These are phyloP conservation scores for Solanum chilense DNA, from an alignment of 257 asterid genomes.

Conservation along the genomic window DNA sequence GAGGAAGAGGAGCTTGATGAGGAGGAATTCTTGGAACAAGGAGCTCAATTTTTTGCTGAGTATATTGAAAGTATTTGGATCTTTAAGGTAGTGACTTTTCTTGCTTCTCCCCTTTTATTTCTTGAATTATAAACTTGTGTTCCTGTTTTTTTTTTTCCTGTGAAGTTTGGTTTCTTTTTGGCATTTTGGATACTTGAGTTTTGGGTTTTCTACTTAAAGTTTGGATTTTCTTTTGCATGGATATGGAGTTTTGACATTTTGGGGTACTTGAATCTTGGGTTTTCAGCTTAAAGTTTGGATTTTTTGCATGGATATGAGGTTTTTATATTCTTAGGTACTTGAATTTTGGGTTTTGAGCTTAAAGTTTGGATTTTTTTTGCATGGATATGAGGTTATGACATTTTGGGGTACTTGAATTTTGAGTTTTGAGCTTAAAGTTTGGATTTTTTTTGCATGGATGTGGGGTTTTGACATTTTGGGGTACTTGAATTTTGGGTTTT, in stretches of 20 bases:
- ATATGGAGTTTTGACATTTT: background rate
- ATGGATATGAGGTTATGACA: background rate
- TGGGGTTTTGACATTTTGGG: background rate
- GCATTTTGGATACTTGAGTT: background rate
- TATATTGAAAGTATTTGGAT: slow-evolving; percentile 80
- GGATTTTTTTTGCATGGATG: background rate
- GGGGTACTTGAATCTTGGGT: background rate
- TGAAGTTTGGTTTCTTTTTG: background rate
- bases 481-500: background rate
- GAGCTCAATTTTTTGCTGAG: slow-evolving; percentile 45
- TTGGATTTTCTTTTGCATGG: background rate
- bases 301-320: background rate
- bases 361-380: background rate
- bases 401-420: background rate
- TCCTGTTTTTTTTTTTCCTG: background rate
- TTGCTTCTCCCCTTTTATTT: background rate
- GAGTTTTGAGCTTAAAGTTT: background rate
- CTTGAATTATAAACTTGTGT: background rate
- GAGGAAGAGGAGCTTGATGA: slow-evolving; percentile 14
- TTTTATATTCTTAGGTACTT: background rate
- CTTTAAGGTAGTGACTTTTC: slow-evolving; percentile 36
- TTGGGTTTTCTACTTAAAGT: background rate
- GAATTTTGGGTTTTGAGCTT: background rate
- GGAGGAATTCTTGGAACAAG: slow-evolving; percentile 24
- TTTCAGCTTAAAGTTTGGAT: background rate